Percentiles rank a stretch among this genome's conserved stretches.
Evolutionary conservation across 2,329 filamentous ascomycete species (phyloP).

Genomic region (Curvularia sp.): DNA sequence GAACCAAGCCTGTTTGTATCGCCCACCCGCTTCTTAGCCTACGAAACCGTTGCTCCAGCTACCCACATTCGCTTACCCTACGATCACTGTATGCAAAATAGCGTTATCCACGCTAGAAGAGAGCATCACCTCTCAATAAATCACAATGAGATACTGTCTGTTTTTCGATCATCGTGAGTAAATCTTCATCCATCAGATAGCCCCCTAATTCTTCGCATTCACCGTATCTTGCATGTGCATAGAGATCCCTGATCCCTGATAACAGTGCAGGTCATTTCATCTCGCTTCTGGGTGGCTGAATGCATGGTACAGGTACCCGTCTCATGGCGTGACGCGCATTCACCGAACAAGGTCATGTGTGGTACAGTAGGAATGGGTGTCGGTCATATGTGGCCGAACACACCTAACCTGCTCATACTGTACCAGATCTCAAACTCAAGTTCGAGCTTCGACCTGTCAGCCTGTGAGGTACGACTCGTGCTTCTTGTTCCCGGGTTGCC

Average conservation of each 20-base stretch:
- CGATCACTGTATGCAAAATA: background rate
- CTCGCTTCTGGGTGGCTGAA: background rate
- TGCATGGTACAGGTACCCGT: background rate
- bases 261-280: background rate
- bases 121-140: background rate
- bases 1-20: background rate
- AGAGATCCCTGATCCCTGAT: background rate
- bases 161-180: background rate
- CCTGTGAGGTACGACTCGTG: background rate
- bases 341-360: background rate
- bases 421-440: no score
- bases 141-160: no score
- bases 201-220: background rate
- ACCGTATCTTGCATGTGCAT: background rate
- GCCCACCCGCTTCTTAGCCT: background rate
- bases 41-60: background rate
- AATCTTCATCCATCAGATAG: background rate
- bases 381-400: background rate
- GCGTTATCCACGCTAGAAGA: no score
- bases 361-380: background rate
- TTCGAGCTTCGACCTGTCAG: background rate
- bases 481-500: background rate
- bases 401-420: background rate
- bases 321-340: background rate
- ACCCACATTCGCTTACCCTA: background rate